A percentile compares a stretch with the other conserved stretches of the same genome.
phyloP scores from a whole-genome alignment of 495 filamentous ascomycete genomes.

The Cercophora scortea region DNA sequence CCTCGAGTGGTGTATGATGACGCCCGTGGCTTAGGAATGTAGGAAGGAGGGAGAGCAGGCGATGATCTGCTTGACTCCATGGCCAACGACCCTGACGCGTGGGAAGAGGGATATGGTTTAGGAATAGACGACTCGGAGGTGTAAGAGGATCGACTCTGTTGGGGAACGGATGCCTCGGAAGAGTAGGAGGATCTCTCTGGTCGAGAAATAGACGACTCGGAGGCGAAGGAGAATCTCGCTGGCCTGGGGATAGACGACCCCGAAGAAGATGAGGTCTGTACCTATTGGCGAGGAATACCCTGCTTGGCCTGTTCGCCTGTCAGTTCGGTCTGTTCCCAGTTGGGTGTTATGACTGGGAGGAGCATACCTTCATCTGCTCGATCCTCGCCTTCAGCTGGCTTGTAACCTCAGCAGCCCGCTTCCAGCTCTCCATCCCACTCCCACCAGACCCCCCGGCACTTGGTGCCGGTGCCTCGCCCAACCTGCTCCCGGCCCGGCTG shows the following conservation, averaged over 20 bases:
- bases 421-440: conserved; percentile 84
- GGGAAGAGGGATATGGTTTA: no score
- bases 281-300: not conserved
- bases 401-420: conserved; percentile 96
- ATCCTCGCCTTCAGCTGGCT: conserved; percentile 95
- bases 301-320: conserved; percentile 6
- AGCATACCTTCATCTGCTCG: conserved; percentile 60
- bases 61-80: no score
- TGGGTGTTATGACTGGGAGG: not conserved
- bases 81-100: no score
- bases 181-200: no score
- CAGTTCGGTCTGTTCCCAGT: not conserved
- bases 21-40: no score
- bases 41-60: no score
- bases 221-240: not conserved
- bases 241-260: not conserved
- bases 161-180: no score
- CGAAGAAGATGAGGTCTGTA: not conserved
- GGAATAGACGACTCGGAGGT: no score
- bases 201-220: no score
- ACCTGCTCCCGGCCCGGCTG: conserved; percentile 39
- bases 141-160: no score
- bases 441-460: conserved; percentile 29
- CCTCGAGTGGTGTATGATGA: not conserved
- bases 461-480: conserved; percentile 14